Conservation (phyloP, 2,329 filamentous ascomycete genomes). For the Fonsecaea erecta region DNA sequence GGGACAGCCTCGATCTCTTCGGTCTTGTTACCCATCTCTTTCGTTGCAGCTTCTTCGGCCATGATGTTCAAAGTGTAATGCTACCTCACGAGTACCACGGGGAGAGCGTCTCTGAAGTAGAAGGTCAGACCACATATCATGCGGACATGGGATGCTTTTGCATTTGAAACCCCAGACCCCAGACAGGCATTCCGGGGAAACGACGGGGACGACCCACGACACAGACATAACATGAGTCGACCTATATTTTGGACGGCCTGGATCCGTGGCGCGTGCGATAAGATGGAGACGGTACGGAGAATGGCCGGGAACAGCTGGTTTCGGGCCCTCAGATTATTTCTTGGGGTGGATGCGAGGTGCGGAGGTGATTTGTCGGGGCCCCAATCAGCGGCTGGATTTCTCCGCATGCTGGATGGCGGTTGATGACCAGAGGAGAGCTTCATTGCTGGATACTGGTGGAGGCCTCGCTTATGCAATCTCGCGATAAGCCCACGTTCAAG, state of each 20-base stretch:
- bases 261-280: neutral
- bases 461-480: neutral
- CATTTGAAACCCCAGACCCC: slow-evolving; percentile 18
- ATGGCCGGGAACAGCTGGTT: neutral
- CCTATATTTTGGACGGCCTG: neutral
- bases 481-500: neutral
- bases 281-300: neutral
- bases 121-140: neutral
- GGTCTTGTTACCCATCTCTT: slow-evolving; percentile 11
- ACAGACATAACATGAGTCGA: neutral
- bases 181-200: slow-evolving; percentile 15
- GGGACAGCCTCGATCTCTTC: slow-evolving; percentile 11
- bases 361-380: neutral
- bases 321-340: neutral
- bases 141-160: slow-evolving; percentile 6
- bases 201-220: slow-evolving; percentile 13
- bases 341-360: neutral
- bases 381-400: neutral
- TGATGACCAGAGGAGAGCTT: neutral
- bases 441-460: neutral
- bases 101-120: neutral
- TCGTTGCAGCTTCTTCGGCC: slow-evolving; percentile 7
- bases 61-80: slow-evolving; percentile 1
- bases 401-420: neutral
- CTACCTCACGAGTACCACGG: neutral